A percentile compares a stretch with the other conserved stretches of the same genome.
phyloP scores from a whole-genome alignment of 1,139 yeast genomes.

The Spencermartinsiella ligniputridi region DNA sequence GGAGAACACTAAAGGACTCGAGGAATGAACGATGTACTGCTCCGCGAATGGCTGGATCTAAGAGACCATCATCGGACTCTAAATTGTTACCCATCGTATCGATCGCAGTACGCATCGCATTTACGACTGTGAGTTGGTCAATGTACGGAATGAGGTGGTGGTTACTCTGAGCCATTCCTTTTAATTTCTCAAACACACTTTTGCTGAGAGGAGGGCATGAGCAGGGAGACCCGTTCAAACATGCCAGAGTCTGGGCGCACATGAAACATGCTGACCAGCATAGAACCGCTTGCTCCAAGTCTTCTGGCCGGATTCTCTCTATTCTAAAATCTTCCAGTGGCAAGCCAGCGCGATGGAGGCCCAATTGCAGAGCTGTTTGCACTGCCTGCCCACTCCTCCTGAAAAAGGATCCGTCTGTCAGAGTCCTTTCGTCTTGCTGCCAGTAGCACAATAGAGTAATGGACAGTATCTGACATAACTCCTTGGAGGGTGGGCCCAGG shows the following conservation, averaged over 20 bases:
- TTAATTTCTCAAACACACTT: not conserved
- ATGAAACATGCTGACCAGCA: not conserved
- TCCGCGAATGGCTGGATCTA: not conserved
- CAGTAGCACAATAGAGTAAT: not conserved
- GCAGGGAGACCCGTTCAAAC: not conserved
- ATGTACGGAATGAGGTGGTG: not conserved
- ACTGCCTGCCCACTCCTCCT: not conserved
- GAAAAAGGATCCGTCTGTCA: not conserved
- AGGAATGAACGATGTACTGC: not conserved
- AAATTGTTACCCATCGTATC: not conserved
- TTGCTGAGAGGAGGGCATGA: not conserved
- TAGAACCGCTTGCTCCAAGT: not conserved
- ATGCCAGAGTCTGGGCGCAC: not conserved
- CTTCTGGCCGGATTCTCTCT: not conserved
- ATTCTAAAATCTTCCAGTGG: not conserved
- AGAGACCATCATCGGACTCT: not conserved
- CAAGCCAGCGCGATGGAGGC: not conserved
- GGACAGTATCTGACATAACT: not conserved
- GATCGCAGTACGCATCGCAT: not conserved
- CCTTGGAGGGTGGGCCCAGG: not conserved
- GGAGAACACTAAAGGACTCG: not conserved
- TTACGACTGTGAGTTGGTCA: not conserved
- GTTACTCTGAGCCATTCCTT: not conserved
- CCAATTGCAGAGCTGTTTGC: not conserved
- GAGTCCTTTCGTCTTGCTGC: not conserved